Conservation (phyloP, 257 asterid genomes). For the Capsicum chinense region DNA sequence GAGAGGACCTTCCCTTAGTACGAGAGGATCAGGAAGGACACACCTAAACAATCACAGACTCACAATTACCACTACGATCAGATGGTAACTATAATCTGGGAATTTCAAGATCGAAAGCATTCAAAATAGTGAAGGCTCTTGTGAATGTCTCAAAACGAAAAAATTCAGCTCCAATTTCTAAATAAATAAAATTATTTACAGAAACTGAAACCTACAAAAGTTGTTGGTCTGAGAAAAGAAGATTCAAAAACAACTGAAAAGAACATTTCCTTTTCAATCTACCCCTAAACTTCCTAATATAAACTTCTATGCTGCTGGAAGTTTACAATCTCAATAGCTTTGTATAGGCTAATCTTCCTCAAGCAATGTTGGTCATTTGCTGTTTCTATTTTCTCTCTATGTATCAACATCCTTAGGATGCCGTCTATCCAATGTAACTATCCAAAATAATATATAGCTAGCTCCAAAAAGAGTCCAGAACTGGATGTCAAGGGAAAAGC, state of each 20-base stretch:
- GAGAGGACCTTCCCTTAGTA: no score
- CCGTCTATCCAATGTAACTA: slow-evolving; percentile 34
- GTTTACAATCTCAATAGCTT: background rate
- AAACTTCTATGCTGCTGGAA: background rate
- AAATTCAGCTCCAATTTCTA: slow-evolving; percentile 5
- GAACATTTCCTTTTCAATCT: background rate
- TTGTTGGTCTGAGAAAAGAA: background rate
- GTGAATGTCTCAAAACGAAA: background rate
- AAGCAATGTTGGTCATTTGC: slow-evolving; percentile 36
- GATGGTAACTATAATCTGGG: background rate
- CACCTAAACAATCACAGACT: background rate
- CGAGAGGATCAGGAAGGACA: no score
- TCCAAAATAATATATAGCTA: slow-evolving; percentile 29
- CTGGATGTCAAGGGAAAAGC: slow-evolving; percentile 52
- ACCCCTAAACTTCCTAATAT: background rate
- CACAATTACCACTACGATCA: background rate
- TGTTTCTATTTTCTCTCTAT: slow-evolving; percentile 40
- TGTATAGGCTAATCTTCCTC: slow-evolving; percentile 4
- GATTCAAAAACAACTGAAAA: slow-evolving; percentile 5
- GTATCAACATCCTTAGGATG: slow-evolving; percentile 70
- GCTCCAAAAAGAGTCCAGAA: slow-evolving; percentile 4
- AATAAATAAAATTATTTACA: background rate
- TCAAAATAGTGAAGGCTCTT: background rate
- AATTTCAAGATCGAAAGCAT: background rate
- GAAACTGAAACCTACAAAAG: slow-evolving; percentile 1